Evolutionary conservation across 176 grass and related monocot genomes (phyloP), one percentile per base, ranked within the genome.

Genomic region (Bromus sterilis): DNA sequence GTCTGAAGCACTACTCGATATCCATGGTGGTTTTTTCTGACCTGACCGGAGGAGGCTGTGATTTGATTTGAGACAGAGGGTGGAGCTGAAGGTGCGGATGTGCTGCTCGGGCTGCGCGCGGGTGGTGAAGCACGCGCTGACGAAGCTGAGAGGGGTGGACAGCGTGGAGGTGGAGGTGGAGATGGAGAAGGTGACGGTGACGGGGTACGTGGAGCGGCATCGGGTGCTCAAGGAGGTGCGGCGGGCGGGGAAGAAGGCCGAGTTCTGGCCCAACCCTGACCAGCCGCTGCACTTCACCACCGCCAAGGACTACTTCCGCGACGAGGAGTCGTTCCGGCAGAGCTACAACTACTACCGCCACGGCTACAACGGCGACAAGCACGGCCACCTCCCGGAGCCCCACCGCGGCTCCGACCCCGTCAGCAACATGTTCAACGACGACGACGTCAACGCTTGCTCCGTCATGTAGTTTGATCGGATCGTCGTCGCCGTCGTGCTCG

Each of bases 391-490:
- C 55, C 89, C 78, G 4, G 91, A 83, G 69, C 85, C 93, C 0
- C 85, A 76, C 34, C 93, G 97, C 18, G 93, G 97, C 13, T 91
- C 91, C 8, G 93, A 99, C 85, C 91, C 76, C 39, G 93, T 96
- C 85, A 93, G 91, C 89, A 99, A 99, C 91, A 90, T 99, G 89
- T 99, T 99, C 91, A 99, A 99, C 77, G 97, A 99, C 76, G 97
- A 99, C 84, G 87, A 99, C 82, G 97, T 96, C 56, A 87, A 99
- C 86, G 91, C 97, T 0, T 99, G 97, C 86, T 15, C 71, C 75
- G 6, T 99, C 85, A 99, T 99, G 97, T 98, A 73, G 59, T 23
- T 5, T 15, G 12, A 67, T 63, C 56, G n/a, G n/a, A 59, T 73
- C 12, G 25, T 43, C 4, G 34, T 53, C 61, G 84, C 69, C 76